Evolutionary conservation across 495 filamentous ascomycete species (phyloP), one percentile per base, ranked within the genome.

Genomic region (Oidiodendron maius): DNA sequence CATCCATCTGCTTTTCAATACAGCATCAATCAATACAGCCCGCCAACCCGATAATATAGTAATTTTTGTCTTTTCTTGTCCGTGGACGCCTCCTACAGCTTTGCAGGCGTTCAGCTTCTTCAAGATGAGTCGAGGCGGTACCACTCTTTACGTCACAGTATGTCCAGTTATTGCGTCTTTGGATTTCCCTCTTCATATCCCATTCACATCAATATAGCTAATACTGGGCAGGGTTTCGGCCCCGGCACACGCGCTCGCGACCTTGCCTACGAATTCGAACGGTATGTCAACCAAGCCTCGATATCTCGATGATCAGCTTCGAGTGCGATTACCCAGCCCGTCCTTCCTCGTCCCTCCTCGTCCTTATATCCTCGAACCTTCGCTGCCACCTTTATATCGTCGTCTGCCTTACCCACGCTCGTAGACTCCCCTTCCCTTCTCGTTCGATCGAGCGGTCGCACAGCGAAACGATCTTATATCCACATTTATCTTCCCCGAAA

Each of bases 221-320:
- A 44, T 44, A 40, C 54, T 86, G 79, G 53, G 15, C 17, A 60
- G 53, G 93, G 93, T 76, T 99, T 99, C 71, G 93, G 91, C 75
- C 91, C 95, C 69, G 94, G 93, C 63, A 99, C 93, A 66, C 90
- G 93, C 75, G 93, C 93, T 66, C 89, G 94, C 80, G 93, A 99
- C 74, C 89, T 99, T 70, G 93, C 93, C 75, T 97, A 96, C 87
- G 93, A 99, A 80, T 96, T 96, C 86, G 90, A 96, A 87, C 87
- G 91, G 94, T 98, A 94, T 77, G 86, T 90, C 72, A 64, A 56
- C 57, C 50, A 51, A 53, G 58, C 63, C 61, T 63, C 65, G 62
- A 69, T 66, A 58, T 59, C 61, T 65, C 69, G 66, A 70, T 66
- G 62, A 61, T 59, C 64, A 57, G 51, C 68, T 57, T 65, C 69